Evolutionary conservation across 2,329 filamentous ascomycete genomes (phyloP), one percentile per base, ranked within the genome.

Genomic region (Microdochium nivale): DNA sequence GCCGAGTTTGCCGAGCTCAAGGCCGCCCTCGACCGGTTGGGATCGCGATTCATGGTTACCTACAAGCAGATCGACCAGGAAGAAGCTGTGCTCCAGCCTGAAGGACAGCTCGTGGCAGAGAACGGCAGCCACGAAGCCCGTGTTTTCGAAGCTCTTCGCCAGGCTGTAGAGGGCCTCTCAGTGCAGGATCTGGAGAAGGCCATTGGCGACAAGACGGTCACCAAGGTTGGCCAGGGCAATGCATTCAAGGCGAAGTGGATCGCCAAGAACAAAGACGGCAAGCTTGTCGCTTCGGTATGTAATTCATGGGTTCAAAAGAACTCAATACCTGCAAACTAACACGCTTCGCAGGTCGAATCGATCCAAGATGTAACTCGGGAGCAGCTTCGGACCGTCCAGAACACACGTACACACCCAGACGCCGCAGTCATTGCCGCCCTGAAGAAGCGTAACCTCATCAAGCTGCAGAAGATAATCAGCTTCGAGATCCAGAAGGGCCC

Each of bases 361-460:
- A 92, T 97, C 61, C 75, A 84, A 61, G 94, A 99, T 66, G 77
- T 80, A 51, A 95, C 89, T 50, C 81, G 82, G 61, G 81, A 90
- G 59, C 83, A 90, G 60, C 78, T 99, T 53, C 77, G 83, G 64
- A 77, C 78, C 48, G 88, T 96, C 61, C 78, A 87, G 67, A 72
- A 86, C 59, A 86, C 80, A 14, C 80, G 81, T 58, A 82, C 84
- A 25, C 76, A 88, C 59, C 72, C 79, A 23, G 88, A 96, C 61
- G 66, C 81, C 49, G 95, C 95, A 70, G 76, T 84, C 33, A 69
- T 96, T 25, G 78, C 82, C 51, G 92, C 97, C 56, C 74, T 96
- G 59, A 91, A 86, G 74, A 96, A 96, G 78, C 84, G 92, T 65
- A 97, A 96, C 74, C 80, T 99, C 49, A 78, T 96, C 57, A 85